phyloP scores from a whole-genome alignment of 768 basidiomycete genomes.

The Austroboletus festivus region DNA sequence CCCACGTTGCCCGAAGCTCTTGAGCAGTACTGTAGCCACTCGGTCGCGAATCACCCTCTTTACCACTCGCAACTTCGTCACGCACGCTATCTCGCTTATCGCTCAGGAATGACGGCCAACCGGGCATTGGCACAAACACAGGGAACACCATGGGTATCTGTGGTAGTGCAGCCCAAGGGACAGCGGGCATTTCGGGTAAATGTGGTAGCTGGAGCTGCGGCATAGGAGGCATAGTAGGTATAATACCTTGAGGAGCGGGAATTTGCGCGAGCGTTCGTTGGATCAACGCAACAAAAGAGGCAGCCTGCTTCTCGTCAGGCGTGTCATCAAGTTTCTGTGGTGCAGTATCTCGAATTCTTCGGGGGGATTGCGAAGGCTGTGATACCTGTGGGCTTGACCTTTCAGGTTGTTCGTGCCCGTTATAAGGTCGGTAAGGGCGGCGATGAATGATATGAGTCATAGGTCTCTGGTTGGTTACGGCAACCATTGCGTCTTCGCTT shows the following conservation, averaged over 20 bases:
- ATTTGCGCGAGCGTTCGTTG: conserved; percentile 67
- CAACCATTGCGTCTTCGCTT: conserved; percentile 47
- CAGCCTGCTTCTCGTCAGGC: conserved; percentile 37
- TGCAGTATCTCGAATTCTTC: conserved; percentile 21
- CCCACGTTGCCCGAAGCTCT: conserved; percentile 70
- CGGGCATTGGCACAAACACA: conserved; percentile 65
- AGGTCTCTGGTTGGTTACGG: conserved; percentile 30
- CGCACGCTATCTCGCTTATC: conserved; percentile 39
- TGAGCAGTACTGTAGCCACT: conserved; percentile 48
- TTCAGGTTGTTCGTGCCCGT: conserved; percentile 15
- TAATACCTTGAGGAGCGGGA: conserved; percentile 55
- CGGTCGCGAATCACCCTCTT: conserved; percentile 34
- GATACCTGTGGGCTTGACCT: not conserved
- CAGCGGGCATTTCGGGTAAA: conserved; percentile 64
- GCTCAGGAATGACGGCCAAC: conserved; percentile 63
- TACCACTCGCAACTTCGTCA: conserved; percentile 27
- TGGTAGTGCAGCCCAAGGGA: conserved; percentile 59
- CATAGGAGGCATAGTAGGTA: conserved; percentile 53
- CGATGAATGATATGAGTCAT: conserved; percentile 36
- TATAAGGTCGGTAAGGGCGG: conserved; percentile 11
- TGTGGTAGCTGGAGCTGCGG: conserved; percentile 48
- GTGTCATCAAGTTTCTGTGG: conserved; percentile 13
- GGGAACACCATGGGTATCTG: conserved; percentile 80
- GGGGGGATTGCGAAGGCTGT: not conserved
- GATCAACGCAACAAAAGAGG: conserved; percentile 64